A percentile compares a stretch with the other conserved stretches of the same genome.
These are phyloP conservation scores for Solanum chilense DNA, from an alignment of 257 asterid species.

Conservation along the genomic window DNA sequence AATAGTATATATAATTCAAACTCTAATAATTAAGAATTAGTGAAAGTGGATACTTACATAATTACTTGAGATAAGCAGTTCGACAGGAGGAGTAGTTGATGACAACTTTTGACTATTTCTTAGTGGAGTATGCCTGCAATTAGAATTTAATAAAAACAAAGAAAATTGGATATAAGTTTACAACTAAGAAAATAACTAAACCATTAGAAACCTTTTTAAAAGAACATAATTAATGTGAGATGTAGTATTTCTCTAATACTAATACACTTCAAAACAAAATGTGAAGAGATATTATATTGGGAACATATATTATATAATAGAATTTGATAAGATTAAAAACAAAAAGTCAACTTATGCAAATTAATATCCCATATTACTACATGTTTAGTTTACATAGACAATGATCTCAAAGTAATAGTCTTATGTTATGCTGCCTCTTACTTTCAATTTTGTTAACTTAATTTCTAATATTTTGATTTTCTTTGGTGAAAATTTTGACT, in stretches of 20 bases:
- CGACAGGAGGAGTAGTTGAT: background rate
- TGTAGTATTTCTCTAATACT: background rate
- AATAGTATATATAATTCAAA: background rate
- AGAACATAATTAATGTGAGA: background rate
- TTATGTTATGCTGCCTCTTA: background rate
- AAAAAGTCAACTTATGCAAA: background rate
- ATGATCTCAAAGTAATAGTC: background rate
- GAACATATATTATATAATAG: background rate
- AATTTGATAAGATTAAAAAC: background rate
- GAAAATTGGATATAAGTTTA: background rate
- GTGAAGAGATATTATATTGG: background rate
- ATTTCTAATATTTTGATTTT: background rate
- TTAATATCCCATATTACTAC: background rate
- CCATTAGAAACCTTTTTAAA: background rate
- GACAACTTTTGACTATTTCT: background rate
- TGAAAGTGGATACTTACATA: background rate
- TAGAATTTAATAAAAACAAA: background rate
- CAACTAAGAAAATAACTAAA: background rate
- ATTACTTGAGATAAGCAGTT: background rate
- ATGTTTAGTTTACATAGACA: background rate
- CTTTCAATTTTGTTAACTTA: background rate
- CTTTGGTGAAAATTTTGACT: background rate
- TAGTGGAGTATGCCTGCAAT: background rate
- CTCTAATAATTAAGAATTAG: background rate
- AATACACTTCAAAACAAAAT: background rate